A percentile compares a stretch with the other conserved stretches of the same genome.
These are phyloP conservation scores for Leishmania lainsoni DNA, from an alignment of 208 protist genomes.

Conservation along the genomic window DNA sequence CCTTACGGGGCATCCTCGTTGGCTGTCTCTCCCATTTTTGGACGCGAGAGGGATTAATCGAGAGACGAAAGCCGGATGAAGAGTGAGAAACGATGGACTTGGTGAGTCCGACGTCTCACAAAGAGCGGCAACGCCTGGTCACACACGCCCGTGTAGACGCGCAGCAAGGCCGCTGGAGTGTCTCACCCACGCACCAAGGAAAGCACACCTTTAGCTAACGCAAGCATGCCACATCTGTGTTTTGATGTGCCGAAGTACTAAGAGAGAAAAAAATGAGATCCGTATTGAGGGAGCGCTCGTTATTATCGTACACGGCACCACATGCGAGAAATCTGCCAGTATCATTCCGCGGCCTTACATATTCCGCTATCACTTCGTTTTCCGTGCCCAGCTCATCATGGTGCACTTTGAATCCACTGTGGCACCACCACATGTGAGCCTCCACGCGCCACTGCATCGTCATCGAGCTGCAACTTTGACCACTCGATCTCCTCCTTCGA, in stretches of 20 bases:
- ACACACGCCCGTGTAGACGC: background rate
- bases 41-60: background rate
- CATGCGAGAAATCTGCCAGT: background rate
- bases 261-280: background rate
- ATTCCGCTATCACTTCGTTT: too few relatives aligned
- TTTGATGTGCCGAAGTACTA: background rate
- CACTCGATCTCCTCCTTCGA: slow-evolving; percentile 42
- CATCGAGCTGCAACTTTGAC: slow-evolving; percentile 37
- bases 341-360: background rate
- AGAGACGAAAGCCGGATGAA: background rate
- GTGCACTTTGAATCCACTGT: slow-evolving; percentile 21
- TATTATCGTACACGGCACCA: background rate
- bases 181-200: background rate
- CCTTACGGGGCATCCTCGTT: too few relatives aligned
- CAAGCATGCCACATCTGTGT: background rate
- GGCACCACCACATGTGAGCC: slow-evolving; percentile 11
- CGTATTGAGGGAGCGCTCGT: background rate
- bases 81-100: background rate
- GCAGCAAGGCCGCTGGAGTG: background rate
- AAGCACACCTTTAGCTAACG: background rate
- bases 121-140: background rate
- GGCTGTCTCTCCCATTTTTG: background rate
- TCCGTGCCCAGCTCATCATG: background rate
- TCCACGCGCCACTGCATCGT: slow-evolving; percentile 1
- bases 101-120: background rate